Conservation (phyloP, 495 filamentous ascomycete genomes). For the Penicillium robsamsonii region DNA sequence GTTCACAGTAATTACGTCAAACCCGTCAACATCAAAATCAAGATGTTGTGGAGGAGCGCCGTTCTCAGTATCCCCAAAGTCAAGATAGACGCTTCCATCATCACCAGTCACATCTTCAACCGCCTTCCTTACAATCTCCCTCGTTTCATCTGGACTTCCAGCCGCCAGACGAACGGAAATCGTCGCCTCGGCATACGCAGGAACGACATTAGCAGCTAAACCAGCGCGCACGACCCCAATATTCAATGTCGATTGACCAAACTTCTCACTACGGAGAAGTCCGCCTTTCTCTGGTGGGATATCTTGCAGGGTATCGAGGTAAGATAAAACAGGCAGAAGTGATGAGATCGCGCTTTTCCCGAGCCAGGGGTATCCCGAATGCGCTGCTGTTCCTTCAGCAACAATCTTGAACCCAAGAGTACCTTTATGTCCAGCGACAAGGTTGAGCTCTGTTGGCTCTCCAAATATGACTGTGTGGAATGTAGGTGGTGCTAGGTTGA, state of each 20-base stretch:
- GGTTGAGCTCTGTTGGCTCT: slow-evolving; percentile 76
- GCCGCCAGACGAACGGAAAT: neutral
- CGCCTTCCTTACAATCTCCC: neutral
- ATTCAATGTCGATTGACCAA: neutral
- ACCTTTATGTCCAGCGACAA: slow-evolving; percentile 81
- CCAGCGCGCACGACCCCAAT: neutral
- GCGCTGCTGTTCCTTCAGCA: slow-evolving; percentile 55
- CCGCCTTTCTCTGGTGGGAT: neutral
- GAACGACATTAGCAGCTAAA: neutral
- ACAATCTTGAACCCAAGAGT: slow-evolving; percentile 55
- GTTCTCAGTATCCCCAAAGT: neutral
- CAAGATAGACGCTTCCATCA: neutral
- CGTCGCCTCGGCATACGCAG: neutral
- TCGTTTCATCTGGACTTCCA: neutral
- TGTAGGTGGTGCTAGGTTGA: slow-evolving; percentile 14
- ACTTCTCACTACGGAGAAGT: neutral
- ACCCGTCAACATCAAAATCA: slow-evolving; percentile 42
- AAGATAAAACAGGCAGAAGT: slow-evolving; percentile 58
- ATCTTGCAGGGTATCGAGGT: slow-evolving; percentile 35
- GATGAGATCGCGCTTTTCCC: slow-evolving; percentile 70
- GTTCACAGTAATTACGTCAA: slow-evolving; percentile 63
- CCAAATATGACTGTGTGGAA: slow-evolving; percentile 61
- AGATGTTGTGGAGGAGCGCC: neutral
- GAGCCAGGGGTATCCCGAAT: slow-evolving; percentile 76
- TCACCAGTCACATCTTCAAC: neutral